A percentile compares a stretch with the other conserved stretches of the same genome.
Evolutionary conservation across 805 yeast genomes (phyloP).

Genomic region (Barnettozyma vustinii): DNA sequence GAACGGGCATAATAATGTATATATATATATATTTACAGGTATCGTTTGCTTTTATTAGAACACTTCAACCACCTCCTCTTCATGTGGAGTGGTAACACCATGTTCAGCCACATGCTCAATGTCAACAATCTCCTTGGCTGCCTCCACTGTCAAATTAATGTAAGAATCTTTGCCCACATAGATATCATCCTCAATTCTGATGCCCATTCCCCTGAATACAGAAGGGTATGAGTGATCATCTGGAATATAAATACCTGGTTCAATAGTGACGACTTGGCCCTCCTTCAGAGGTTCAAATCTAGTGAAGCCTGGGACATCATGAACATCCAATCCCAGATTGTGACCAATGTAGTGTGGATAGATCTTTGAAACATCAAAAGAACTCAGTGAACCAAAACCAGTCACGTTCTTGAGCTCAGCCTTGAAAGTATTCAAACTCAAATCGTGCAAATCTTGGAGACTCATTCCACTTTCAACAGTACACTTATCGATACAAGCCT

Average conservation of each 20-base stretch:
- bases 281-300: slow-evolving; percentile 46
- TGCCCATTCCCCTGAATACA: slow-evolving; percentile 82
- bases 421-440: slow-evolving; percentile 54
- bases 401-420: slow-evolving; percentile 57
- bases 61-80: slow-evolving; percentile 36
- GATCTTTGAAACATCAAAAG: slow-evolving; percentile 46
- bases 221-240: slow-evolving; percentile 63
- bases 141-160: slow-evolving; percentile 68
- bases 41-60: background rate
- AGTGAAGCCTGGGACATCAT: slow-evolving; percentile 67
- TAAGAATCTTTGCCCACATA: slow-evolving; percentile 62
- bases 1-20: background rate
- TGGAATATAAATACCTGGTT: slow-evolving; percentile 94
- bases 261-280: slow-evolving; percentile 89
- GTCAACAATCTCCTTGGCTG: slow-evolving; percentile 81
- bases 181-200: slow-evolving; percentile 91
- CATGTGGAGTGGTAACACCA: slow-evolving; percentile 49
- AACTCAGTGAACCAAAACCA: slow-evolving; percentile 55
- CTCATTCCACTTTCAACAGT: slow-evolving; percentile 46
- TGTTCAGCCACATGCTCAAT: slow-evolving; percentile 61
- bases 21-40: background rate
- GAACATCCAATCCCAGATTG: slow-evolving; percentile 88
- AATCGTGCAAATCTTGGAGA: slow-evolving; percentile 69
- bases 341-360: slow-evolving; percentile 97
- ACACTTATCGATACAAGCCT: slow-evolving; percentile 68